Evolutionary conservation across 2,329 filamentous ascomycete genomes (phyloP).

Genomic region (Apiospora koreana): DNA sequence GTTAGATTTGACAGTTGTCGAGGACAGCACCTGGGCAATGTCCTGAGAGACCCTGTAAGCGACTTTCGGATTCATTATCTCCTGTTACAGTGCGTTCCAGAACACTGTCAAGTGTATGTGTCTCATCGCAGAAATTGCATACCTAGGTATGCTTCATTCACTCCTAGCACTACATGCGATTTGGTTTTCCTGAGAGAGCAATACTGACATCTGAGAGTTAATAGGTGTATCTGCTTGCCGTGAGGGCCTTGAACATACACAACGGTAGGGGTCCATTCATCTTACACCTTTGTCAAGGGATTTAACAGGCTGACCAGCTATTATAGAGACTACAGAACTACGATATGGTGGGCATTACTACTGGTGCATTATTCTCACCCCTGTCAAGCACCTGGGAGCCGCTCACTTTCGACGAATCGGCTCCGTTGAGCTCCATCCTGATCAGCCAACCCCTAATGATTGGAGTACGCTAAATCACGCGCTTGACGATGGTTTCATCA

Average conservation of each 20-base stretch:
- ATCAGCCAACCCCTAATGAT: not conserved
- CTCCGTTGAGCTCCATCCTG: not conserved
- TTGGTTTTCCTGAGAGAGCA: too few relatives aligned
- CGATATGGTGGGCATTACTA: not conserved
- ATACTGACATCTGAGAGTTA: too few relatives aligned
- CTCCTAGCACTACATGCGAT: too few relatives aligned
- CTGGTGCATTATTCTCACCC: not conserved
- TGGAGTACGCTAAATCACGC: not conserved
- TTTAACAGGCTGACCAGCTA: not conserved
- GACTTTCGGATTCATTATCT: too few relatives aligned
- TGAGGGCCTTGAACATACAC: too few relatives aligned
- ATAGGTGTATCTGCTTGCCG: not conserved
- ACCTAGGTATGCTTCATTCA: too few relatives aligned
- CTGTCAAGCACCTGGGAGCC: not conserved
- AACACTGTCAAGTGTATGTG: too few relatives aligned
- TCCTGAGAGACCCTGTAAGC: not conserved
- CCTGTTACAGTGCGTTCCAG: too few relatives aligned
- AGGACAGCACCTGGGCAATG: not conserved
- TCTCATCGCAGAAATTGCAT: too few relatives aligned
- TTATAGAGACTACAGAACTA: not conserved
- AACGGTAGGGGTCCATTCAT: too few relatives aligned
- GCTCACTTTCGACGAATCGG: not conserved
- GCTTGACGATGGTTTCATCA: not conserved
- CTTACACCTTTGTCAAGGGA: not conserved
- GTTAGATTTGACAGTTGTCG: not conserved